phyloP scores from a whole-genome alignment of 2,329 filamentous ascomycete genomes.

The Aspergillus oerlinghausenensis region DNA sequence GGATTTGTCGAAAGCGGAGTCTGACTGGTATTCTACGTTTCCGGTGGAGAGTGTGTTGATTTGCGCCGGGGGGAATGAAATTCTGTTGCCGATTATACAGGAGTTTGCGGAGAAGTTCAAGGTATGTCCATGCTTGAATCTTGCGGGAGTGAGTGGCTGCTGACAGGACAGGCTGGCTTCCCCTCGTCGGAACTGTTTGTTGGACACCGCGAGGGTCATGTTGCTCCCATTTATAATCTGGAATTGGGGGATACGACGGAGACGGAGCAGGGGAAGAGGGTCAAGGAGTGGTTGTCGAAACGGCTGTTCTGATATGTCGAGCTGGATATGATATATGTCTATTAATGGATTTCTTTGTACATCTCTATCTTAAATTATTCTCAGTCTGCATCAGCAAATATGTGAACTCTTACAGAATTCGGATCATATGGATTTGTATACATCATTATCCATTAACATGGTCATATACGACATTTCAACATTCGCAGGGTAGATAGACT shows the following conservation, averaged over 20 bases:
- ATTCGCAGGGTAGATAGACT: too few relatives aligned
- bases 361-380: too few relatives aligned
- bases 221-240: slow-evolving; percentile 39
- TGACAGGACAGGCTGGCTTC: slow-evolving; percentile 24
- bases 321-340: neutral
- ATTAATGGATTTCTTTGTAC: neutral
- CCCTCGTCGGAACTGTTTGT: slow-evolving; percentile 31
- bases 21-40: slow-evolving; percentile 52
- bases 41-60: slow-evolving; percentile 49
- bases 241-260: slow-evolving; percentile 32
- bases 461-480: neutral
- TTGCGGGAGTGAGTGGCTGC: neutral
- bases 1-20: slow-evolving; percentile 46
- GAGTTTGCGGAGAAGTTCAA: slow-evolving; percentile 47
- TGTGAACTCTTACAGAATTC: too few relatives aligned
- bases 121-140: slow-evolving; percentile 1
- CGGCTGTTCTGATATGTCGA: slow-evolving; percentile 11
- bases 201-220: slow-evolving; percentile 37
- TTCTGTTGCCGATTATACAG: slow-evolving; percentile 53
- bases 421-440: too few relatives aligned
- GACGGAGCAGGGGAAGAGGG: slow-evolving; percentile 37
- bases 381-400: too few relatives aligned
- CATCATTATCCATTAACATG: neutral
- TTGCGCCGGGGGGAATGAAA: slow-evolving; percentile 52
- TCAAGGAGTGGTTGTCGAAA: slow-evolving; percentile 33